A percentile compares a stretch with the other conserved stretches of the same genome.
Conservation (phyloP, 495 filamentous ascomycete genomes). For the Cercophora newfieldiana region DNA sequence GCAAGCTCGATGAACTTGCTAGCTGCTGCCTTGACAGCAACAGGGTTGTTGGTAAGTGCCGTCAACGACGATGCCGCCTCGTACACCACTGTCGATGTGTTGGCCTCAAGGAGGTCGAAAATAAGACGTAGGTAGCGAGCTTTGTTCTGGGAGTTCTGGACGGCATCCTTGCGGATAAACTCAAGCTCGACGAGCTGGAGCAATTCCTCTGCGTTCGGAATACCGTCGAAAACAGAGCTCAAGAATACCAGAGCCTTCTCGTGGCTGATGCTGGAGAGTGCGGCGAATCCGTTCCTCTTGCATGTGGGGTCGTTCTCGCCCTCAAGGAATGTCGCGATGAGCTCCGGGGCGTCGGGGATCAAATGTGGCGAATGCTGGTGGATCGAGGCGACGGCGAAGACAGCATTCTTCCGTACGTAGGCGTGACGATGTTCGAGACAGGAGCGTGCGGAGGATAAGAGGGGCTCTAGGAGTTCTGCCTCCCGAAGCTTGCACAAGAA, state of each 20-base stretch:
- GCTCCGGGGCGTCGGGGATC: slow-evolving; percentile 93
- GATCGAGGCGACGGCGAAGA: slow-evolving; percentile 91
- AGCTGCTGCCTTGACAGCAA: slow-evolving; percentile 95
- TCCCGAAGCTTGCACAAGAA: slow-evolving; percentile 97
- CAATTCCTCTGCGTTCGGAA: slow-evolving; percentile 91
- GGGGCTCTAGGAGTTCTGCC: slow-evolving; percentile 91
- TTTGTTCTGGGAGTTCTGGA: slow-evolving; percentile 93
- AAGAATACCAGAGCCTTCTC: slow-evolving; percentile 90
- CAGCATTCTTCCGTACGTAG: slow-evolving; percentile 97
- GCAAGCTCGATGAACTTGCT: slow-evolving; percentile 94
- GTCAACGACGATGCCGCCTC: slow-evolving; percentile 98
- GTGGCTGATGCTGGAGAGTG: slow-evolving; percentile 86
- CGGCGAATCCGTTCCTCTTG: slow-evolving; percentile 97
- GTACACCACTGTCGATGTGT: slow-evolving; percentile 92
- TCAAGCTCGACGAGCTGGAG: slow-evolving; percentile 92
- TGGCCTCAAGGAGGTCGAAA: slow-evolving; percentile 93
- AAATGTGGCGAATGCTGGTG: slow-evolving; percentile 86
- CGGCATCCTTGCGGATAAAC: slow-evolving; percentile 96
- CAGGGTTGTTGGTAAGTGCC: slow-evolving; percentile 90
- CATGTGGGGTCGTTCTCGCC: slow-evolving; percentile 92
- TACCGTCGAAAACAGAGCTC: slow-evolving; percentile 86
- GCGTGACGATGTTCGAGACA: slow-evolving; percentile 96
- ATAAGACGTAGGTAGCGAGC: slow-evolving; percentile 90
- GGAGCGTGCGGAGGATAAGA: slow-evolving; percentile 84
- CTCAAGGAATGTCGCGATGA: slow-evolving; percentile 87